Evolutionary conservation across 208 protist genomes (phyloP).

Genomic region (Wallacemonas sp.): DNA sequence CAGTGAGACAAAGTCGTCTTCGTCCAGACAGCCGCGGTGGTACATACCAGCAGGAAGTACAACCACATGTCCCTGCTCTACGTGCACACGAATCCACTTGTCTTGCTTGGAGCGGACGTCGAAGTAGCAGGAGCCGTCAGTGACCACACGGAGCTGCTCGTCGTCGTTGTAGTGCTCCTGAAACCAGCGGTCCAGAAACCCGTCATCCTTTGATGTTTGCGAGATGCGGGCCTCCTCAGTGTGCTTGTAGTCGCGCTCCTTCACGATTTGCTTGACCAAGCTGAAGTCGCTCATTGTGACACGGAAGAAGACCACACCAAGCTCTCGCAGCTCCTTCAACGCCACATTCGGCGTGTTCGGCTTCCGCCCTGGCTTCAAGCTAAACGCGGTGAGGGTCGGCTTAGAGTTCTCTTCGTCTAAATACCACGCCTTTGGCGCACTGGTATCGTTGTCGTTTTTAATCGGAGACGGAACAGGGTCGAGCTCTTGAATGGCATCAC

Average conservation of each 20-base stretch:
- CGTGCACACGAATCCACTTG: slow-evolving; percentile 91
- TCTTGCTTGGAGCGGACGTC: slow-evolving; percentile 92
- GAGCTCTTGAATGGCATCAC: slow-evolving; percentile 79
- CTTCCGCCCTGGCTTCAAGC: slow-evolving; percentile 74
- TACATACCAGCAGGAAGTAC: slow-evolving; percentile 87
- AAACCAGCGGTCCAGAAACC: slow-evolving; percentile 88
- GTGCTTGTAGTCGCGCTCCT: slow-evolving; percentile 91
- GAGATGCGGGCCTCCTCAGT: slow-evolving; percentile 84
- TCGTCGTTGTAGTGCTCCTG: slow-evolving; percentile 94
- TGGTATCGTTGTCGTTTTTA: slow-evolving; percentile 43
- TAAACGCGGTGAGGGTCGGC: slow-evolving; percentile 55
- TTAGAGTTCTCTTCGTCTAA: slow-evolving; percentile 83
- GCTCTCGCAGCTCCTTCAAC: slow-evolving; percentile 73
- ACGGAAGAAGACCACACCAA: slow-evolving; percentile 81
- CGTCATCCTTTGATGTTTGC: slow-evolving; percentile 90
- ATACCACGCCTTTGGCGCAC: slow-evolving; percentile 78
- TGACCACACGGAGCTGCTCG: slow-evolving; percentile 90
- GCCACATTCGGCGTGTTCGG: slow-evolving; percentile 43
- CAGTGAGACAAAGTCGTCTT: slow-evolving; percentile 87
- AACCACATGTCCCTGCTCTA: slow-evolving; percentile 80
- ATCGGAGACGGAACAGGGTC: slow-evolving; percentile 73
- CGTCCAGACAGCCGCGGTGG: slow-evolving; percentile 82
- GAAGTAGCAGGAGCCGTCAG: slow-evolving; percentile 91
- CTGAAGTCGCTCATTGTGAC: slow-evolving; percentile 86
- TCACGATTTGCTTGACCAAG: slow-evolving; percentile 84